Percentiles rank a stretch among this genome's conserved stretches.
Evolutionary conservation across 78 protist species (phyloP).

Genomic region (Bigelowiella natans): DNA sequence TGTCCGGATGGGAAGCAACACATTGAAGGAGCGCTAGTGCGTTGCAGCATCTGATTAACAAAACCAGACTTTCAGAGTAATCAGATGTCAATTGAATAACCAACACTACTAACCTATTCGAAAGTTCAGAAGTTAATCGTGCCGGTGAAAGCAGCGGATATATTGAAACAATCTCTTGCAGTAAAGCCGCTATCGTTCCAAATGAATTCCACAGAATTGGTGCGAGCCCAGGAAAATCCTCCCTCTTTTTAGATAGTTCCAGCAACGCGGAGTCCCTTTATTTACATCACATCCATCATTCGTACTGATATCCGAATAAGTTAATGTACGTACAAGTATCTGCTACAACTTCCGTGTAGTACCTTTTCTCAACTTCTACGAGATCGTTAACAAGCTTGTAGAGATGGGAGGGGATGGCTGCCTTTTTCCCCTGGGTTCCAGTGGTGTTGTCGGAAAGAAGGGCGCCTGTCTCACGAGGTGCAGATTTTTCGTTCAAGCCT

Average conservation of each 20-base stretch:
- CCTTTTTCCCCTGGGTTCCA: neutral
- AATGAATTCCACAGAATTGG: slow-evolving; percentile 87
- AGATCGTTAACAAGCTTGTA: neutral
- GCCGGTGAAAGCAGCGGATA: slow-evolving; percentile 93
- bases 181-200: slow-evolving; percentile 85
- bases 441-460: neutral
- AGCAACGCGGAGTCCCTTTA: slow-evolving; percentile 75
- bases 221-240: slow-evolving; percentile 82
- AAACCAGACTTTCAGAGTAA: slow-evolving; percentile 34
- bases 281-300: too few species aligned
- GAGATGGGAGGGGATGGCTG: neutral
- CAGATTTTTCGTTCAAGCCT: neutral
- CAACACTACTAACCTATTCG: slow-evolving; percentile 48
- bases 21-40: slow-evolving; percentile 96
- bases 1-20: slow-evolving; percentile 92
- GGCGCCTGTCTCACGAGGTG: neutral
- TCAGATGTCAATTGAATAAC: neutral
- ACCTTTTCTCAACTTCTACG: neutral
- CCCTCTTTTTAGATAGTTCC: slow-evolving; percentile 84
- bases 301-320: too few species aligned
- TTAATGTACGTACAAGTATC: too few species aligned
- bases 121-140: slow-evolving; percentile 68
- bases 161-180: slow-evolving; percentile 92
- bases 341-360: too few species aligned
- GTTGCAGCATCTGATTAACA: slow-evolving; percentile 60